Conservation (phyloP, 306 rosid species). For the Trifolium dubium region DNA sequence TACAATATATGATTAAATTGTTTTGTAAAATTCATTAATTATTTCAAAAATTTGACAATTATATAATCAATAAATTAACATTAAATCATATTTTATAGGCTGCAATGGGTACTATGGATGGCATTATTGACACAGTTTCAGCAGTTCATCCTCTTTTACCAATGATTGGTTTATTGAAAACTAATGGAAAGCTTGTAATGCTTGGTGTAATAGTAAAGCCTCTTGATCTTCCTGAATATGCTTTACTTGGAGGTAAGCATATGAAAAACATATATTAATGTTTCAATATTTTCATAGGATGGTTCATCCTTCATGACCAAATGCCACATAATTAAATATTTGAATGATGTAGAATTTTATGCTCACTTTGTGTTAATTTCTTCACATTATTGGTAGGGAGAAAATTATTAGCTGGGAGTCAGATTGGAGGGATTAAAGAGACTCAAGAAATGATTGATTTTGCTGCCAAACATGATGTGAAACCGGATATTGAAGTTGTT, state of each 20-base stretch:
- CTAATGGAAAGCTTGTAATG: slow-evolving; percentile 49
- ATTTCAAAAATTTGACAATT: too few relatives aligned
- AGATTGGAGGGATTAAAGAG: slow-evolving; percentile 27
- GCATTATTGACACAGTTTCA: slow-evolving; percentile 52
- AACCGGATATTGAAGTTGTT: slow-evolving; percentile 30
- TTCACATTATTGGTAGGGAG: slow-evolving; percentile 24
- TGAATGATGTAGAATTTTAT: background rate
- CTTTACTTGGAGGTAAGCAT: slow-evolving; percentile 37
- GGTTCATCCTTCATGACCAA: too few relatives aligned
- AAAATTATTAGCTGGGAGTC: slow-evolving; percentile 23
- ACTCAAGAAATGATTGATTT: slow-evolving; percentile 37
- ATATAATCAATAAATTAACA: background rate
- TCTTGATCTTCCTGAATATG: slow-evolving; percentile 40
- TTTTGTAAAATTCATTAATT: too few relatives aligned
- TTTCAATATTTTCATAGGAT: too few relatives aligned
- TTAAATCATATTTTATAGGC: background rate
- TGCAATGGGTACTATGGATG: slow-evolving; percentile 44
- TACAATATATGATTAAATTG: background rate
- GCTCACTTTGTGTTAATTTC: background rate
- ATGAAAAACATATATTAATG: too few relatives aligned
- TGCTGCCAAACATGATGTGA: slow-evolving; percentile 24
- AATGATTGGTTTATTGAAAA: slow-evolving; percentile 40
- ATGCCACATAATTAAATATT: background rate
- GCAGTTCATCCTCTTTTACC: slow-evolving; percentile 41
- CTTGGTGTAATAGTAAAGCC: slow-evolving; percentile 47